Evolutionary conservation across 2,329 filamentous ascomycete species (phyloP).

Genomic region (Gnomoniopsis smithogilvyi): DNA sequence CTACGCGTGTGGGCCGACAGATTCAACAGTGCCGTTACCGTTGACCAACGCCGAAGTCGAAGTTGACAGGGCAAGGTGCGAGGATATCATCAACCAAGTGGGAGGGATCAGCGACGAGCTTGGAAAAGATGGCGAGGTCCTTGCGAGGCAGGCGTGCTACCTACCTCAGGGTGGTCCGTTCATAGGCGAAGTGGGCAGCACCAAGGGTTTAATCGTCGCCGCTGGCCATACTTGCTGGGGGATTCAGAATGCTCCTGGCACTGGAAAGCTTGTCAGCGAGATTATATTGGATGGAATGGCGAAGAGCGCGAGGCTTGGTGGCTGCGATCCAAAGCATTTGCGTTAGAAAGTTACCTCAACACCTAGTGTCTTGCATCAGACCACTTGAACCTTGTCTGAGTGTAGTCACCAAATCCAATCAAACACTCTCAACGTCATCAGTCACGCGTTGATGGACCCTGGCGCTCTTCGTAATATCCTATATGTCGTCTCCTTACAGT

Average conservation of each 20-base stretch:
- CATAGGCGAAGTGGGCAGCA: constrained; percentile 61
- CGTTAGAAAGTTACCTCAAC: constrained; percentile 13
- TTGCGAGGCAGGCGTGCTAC: constrained; percentile 71
- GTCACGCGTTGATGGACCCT: neutral
- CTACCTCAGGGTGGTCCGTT: constrained; percentile 68
- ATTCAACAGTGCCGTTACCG: constrained; percentile 61
- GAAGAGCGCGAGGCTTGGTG: constrained; percentile 49
- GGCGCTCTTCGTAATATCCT: neutral
- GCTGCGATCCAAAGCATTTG: constrained; percentile 52
- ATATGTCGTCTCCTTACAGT: no score
- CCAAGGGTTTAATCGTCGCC: constrained; percentile 64
- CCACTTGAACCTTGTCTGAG: no score
- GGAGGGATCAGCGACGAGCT: constrained; percentile 51
- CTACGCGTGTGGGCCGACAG: constrained; percentile 70
- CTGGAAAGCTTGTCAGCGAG: constrained; percentile 63
- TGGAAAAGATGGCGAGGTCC: constrained; percentile 52
- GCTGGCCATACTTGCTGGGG: constrained; percentile 80
- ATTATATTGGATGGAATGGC: constrained; percentile 59
- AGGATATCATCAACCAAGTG: constrained; percentile 67
- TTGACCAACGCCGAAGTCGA: constrained; percentile 58
- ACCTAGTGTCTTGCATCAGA: no score
- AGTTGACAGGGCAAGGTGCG: constrained; percentile 62
- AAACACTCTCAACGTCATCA: neutral
- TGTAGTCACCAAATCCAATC: no score
- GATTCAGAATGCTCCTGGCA: constrained; percentile 75